phyloP scores from a whole-genome alignment of 2,329 filamentous ascomycete species.

The Trichothecium sympodiale region DNA sequence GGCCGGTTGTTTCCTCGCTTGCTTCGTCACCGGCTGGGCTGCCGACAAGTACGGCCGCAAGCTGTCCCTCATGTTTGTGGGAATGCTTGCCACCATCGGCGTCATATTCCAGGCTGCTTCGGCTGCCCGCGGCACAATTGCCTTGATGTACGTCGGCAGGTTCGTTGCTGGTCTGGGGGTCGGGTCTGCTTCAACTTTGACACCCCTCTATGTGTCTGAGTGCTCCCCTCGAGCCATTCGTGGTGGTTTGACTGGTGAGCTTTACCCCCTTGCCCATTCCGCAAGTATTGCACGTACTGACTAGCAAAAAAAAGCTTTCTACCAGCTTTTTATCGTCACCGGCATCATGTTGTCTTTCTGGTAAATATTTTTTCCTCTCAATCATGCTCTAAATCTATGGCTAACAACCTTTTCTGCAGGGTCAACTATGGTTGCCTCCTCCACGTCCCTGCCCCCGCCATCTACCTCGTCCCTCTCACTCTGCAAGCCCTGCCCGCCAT shows the following conservation, averaged over 20 bases:
- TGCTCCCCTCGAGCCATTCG: conserved; percentile 39
- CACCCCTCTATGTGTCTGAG: conserved; percentile 34
- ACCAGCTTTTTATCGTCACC: conserved; percentile 37
- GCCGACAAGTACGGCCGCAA: conserved; percentile 46
- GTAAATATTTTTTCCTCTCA: conserved; percentile 20
- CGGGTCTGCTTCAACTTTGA: conserved; percentile 35
- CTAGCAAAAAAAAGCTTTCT: no score
- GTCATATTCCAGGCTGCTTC: conserved; percentile 53
- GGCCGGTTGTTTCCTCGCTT: conserved; percentile 56
- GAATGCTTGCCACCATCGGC: conserved; percentile 46
- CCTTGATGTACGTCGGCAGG: conserved; percentile 55
- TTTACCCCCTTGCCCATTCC: not conserved
- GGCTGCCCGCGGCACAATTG: conserved; percentile 38
- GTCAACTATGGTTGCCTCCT: conserved; percentile 42
- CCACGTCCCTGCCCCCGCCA: conserved; percentile 32
- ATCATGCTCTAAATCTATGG: no score
- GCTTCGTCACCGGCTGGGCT: conserved; percentile 42
- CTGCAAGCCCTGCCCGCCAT: conserved; percentile 55
- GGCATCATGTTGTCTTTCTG: conserved; percentile 32
- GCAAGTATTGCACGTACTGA: no score
- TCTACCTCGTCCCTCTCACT: conserved; percentile 51
- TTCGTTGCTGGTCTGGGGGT: conserved; percentile 38
- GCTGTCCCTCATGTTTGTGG: conserved; percentile 41
- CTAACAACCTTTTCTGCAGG: conserved; percentile 31
- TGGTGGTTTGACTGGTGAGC: conserved; percentile 33